phyloP scores from a whole-genome alignment of 2,329 filamentous ascomycete species.

The Trichoderma asperellum region DNA sequence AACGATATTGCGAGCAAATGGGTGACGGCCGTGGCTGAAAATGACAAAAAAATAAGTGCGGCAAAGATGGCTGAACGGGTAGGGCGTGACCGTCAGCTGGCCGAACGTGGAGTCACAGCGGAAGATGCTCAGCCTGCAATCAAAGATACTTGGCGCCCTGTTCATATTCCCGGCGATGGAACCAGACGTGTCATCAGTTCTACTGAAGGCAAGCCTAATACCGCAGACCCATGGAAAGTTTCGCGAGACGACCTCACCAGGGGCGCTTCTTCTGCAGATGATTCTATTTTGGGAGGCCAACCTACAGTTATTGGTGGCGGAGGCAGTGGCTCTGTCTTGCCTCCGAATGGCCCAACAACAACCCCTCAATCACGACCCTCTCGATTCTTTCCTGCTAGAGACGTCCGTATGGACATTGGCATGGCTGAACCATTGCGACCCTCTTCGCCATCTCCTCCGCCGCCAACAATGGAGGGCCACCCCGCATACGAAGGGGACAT shows the following conservation, averaged over 20 bases:
- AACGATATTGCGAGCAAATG: slow-evolving; percentile 48
- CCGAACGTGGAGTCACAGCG: slow-evolving; percentile 49
- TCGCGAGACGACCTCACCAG: slow-evolving; percentile 37
- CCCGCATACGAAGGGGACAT: slow-evolving; percentile 72
- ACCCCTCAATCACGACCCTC: slow-evolving; percentile 57
- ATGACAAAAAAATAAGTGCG: slow-evolving; percentile 51
- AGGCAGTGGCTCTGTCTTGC: slow-evolving; percentile 35
- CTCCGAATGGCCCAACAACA: slow-evolving; percentile 38
- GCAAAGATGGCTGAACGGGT: slow-evolving; percentile 46
- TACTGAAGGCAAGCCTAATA: slow-evolving; percentile 38
- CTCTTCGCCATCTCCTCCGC: slow-evolving; percentile 70
- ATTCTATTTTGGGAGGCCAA: slow-evolving; percentile 32
- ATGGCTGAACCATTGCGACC: slow-evolving; percentile 48
- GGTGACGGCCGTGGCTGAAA: slow-evolving; percentile 49
- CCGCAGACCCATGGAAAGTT: slow-evolving; percentile 39
- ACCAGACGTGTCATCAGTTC: slow-evolving; percentile 38
- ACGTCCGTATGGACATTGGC: slow-evolving; percentile 49
- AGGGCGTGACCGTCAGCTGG: slow-evolving; percentile 50
- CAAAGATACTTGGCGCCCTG: slow-evolving; percentile 59
- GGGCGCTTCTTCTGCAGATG: slow-evolving; percentile 32
- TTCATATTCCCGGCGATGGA: slow-evolving; percentile 45
- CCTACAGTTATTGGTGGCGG: slow-evolving; percentile 39
- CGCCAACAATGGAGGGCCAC: slow-evolving; percentile 70
- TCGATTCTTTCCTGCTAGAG: slow-evolving; percentile 64
- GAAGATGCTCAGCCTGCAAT: slow-evolving; percentile 53